Conservation (phyloP, 768 basidiomycete genomes). For the Vararia minispora region DNA sequence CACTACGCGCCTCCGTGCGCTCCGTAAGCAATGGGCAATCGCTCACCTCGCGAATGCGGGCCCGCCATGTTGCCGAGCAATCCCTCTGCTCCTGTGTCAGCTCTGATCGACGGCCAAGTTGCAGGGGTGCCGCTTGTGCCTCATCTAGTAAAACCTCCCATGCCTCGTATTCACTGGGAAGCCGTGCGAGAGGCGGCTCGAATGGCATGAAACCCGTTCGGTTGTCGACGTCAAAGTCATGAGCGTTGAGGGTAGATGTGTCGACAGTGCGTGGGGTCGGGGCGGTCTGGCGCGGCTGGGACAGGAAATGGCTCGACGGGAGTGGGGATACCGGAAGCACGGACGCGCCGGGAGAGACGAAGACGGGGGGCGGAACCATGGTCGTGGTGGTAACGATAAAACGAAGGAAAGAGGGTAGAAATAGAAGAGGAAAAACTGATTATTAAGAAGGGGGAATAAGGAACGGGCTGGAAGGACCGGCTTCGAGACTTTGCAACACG, state of each 20-base stretch:
- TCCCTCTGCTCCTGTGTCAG: constrained; percentile 21
- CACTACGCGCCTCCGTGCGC: no score
- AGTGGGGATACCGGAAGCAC: constrained; percentile 2
- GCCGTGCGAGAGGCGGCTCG: constrained; percentile 49
- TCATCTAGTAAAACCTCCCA: constrained; percentile 61
- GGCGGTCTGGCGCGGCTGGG: constrained; percentile 24
- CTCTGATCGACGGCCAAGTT: constrained; percentile 31
- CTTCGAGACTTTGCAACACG: no score
- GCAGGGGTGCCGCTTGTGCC: constrained; percentile 37
- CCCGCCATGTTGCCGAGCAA: constrained; percentile 30
- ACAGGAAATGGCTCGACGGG: constrained; percentile 22
- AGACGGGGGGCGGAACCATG: not conserved
- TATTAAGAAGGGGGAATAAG: no score
- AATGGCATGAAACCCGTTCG: constrained; percentile 89
- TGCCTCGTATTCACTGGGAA: constrained; percentile 49
- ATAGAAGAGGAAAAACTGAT: no score
- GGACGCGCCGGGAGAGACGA: not conserved
- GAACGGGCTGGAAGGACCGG: no score
- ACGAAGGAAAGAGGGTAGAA: no score
- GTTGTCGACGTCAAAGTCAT: constrained; percentile 79
- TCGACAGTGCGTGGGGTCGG: constrained; percentile 20
- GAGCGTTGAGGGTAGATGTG: constrained; percentile 26
- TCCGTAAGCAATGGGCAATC: no score
- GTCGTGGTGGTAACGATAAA: no score
- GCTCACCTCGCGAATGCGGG: constrained; percentile 29